Base-by-base conservation (phyloP, 495 filamentous ascomycete species). In the Hamigera avellanea region DNA sequence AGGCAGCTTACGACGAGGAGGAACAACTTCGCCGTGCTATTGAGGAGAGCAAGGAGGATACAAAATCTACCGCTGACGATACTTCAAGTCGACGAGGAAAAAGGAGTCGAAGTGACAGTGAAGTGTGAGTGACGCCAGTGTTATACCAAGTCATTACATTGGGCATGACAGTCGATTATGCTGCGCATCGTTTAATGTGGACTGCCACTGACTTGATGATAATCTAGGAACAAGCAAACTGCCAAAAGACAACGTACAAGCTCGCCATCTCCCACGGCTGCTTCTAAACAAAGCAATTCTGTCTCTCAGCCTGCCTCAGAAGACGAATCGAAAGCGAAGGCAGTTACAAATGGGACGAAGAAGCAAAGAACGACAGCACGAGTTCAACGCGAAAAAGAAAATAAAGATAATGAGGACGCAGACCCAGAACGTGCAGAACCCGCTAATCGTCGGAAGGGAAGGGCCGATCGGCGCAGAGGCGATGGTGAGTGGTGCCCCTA, bases 1-100 rank as follows among this genome's bases (percentile, higher is more conserved):
- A 88, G 52, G 88, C 91, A 33, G 87, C 84, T 5, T 95, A 95
- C 51, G 88, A 96, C 45, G 88, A 94, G 59, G 87, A 93, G 43
- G 91, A 95, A 56, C 78, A 84, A 40, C 54, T 99, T 19, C 75
- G 86, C 39, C 72, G 81, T 46, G 93, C 87, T 13, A 85, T 99
- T 48, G 91, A 96, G 55, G 87, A 93, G 40, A 99, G 91, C 63
- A 95, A 87, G 56, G 76, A 81, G 39, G 77, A 81, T 21, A 67
- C 62, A 3, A 57, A 58, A 33, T 54, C 57, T 28, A 66, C 70
- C 28, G 54, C 54, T 10, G 62, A 64, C 21, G 78, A 67, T 16
- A 33, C 71, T 14, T 50, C 56, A 35, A 64, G 62, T 19, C 74
- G 76, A 39, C 72, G 81, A 35, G 70, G 76, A 7, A 96, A 96